Evolutionary conservation across 2,329 filamentous ascomycete species (phyloP).

Genomic region (Colletotrichum plurivorum): DNA sequence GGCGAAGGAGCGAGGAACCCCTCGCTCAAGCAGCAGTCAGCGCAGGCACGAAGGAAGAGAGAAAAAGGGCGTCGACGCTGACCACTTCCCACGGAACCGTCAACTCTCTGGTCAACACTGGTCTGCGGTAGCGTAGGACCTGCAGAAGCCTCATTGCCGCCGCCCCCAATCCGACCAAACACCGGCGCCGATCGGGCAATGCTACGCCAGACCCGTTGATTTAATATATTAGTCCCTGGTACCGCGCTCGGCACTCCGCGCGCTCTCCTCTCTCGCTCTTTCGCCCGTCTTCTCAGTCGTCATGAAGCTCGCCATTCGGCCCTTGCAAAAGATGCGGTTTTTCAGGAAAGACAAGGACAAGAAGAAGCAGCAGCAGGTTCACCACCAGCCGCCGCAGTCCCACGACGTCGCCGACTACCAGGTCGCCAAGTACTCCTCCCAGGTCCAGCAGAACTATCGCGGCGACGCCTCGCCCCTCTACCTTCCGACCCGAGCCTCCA

Average conservation of each 20-base stretch:
- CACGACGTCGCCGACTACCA: constrained; percentile 32
- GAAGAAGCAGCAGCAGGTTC: constrained; percentile 39
- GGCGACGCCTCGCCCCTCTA: constrained; percentile 42
- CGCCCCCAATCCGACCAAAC: constrained; percentile 29
- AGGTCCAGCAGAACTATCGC: constrained; percentile 38
- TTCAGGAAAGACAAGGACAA: constrained; percentile 41
- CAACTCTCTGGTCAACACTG: constrained; percentile 29
- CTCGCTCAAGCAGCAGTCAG: constrained; percentile 2
- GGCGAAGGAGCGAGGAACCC: constrained; percentile 8
- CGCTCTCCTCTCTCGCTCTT: constrained; percentile 8
- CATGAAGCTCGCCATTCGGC: constrained; percentile 40
- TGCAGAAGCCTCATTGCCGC: constrained; percentile 30
- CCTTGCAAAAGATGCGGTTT: constrained; percentile 39
- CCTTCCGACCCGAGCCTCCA: constrained; percentile 58
- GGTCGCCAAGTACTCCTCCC: constrained; percentile 36
- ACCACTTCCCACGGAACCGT: constrained; percentile 5
- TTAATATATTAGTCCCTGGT: constrained; percentile 38
- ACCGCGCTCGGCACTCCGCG: constrained; percentile 17
- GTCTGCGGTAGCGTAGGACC: constrained; percentile 33
- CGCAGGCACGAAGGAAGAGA: constrained; percentile 7
- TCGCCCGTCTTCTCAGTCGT: background rate
- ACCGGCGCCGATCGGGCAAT: constrained; percentile 31
- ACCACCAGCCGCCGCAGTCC: constrained; percentile 20
- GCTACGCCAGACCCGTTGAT: constrained; percentile 33
- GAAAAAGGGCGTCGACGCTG: background rate